A percentile compares a stretch with the other conserved stretches of the same genome.
Conservation (phyloP, 345 rosid species). For the Cardiospermum halicacabum region DNA sequence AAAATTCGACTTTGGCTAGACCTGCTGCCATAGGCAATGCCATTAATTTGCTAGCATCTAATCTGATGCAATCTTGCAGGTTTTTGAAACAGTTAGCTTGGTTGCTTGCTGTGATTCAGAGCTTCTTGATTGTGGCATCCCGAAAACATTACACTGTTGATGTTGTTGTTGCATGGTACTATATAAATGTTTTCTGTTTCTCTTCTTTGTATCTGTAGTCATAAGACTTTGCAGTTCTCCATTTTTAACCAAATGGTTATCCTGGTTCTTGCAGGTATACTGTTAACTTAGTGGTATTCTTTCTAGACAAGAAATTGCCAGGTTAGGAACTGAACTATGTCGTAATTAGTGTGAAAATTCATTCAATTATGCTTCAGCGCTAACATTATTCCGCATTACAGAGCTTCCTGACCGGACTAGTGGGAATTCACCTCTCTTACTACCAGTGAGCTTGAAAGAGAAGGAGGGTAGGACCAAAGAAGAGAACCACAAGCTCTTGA, state of each 20-base stretch:
- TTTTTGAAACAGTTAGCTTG: slow-evolving; percentile 82
- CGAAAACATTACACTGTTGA: slow-evolving; percentile 98
- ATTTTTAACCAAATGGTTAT: background rate
- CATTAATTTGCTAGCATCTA: background rate
- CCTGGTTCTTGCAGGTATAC: slow-evolving; percentile 91
- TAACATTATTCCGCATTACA: slow-evolving; percentile 34
- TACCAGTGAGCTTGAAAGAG: slow-evolving; percentile 62
- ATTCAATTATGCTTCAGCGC: background rate
- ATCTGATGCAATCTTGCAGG: slow-evolving; percentile 39
- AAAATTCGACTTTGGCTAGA: background rate
- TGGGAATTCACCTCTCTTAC: slow-evolving; percentile 40
- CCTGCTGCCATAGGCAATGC: background rate
- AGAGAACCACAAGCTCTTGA: slow-evolving; percentile 90
- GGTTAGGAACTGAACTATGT: slow-evolving; percentile 37
- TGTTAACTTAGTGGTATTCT: slow-evolving; percentile 87
- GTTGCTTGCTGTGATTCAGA: slow-evolving; percentile 76
- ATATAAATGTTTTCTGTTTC: too few relatives aligned
- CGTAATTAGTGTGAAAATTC: too few relatives aligned
- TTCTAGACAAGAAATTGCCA: slow-evolving; percentile 95
- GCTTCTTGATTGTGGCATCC: slow-evolving; percentile 88
- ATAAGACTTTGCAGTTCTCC: slow-evolving; percentile 4
- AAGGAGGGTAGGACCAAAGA: slow-evolving; percentile 71
- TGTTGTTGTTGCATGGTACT: slow-evolving; percentile 97
- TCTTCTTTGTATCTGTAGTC: background rate
- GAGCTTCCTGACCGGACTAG: slow-evolving; percentile 76